Conservation (phyloP, 352 stramenopile species). For the Phytophthora brassicae region DNA sequence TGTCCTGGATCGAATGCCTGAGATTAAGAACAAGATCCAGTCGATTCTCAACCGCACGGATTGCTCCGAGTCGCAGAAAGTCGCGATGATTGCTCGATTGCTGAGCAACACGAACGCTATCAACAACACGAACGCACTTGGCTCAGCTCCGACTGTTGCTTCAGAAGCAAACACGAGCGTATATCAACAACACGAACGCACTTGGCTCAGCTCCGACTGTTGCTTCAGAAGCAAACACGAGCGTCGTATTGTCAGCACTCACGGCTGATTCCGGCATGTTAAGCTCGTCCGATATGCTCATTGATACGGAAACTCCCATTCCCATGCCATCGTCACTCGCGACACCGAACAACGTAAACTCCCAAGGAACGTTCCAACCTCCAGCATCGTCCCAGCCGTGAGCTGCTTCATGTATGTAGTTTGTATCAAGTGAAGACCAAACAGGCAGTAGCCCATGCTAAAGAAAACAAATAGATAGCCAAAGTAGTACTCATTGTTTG, state of each 20-base stretch:
- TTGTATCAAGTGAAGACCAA: conserved; percentile 25
- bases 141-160: neutral
- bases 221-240: conserved; percentile 15
- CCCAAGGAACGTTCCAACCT: conserved; percentile 23
- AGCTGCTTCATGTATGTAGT: conserved; percentile 29
- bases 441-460: conserved; percentile 9
- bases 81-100: conserved; percentile 84
- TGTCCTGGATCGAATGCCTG: conserved; percentile 83
- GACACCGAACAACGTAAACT: conserved; percentile 18
- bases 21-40: conserved; percentile 92
- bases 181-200: conserved; percentile 56
- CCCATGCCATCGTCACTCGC: conserved; percentile 47
- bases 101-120: conserved; percentile 87
- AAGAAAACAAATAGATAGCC: conserved; percentile 36
- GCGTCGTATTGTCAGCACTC: conserved; percentile 28
- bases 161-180: too few species aligned
- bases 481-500: conserved; percentile 17
- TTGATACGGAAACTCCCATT: conserved; percentile 51
- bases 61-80: conserved; percentile 87
- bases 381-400: conserved; percentile 28
- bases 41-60: conserved; percentile 81
- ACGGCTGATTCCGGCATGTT: conserved; percentile 33
- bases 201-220: too few species aligned
- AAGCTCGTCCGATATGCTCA: conserved; percentile 37
- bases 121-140: conserved; percentile 41